phyloP scores from a whole-genome alignment of 2,329 filamentous ascomycete genomes.

The Trichoderma koningii region DNA sequence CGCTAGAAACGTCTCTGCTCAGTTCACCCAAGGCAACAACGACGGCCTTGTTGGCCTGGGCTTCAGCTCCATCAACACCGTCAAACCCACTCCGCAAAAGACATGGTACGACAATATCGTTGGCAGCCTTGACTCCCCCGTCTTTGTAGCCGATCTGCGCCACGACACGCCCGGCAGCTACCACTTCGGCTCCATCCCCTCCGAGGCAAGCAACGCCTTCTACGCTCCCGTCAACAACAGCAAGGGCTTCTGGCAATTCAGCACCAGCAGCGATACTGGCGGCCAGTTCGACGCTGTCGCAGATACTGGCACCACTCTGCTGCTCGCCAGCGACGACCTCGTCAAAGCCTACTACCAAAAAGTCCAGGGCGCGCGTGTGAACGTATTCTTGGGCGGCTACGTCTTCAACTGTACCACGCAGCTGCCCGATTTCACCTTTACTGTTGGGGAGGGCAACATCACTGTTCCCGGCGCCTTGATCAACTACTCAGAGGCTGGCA shows the following conservation, averaged over 20 bases:
- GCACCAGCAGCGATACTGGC: conserved; percentile 31
- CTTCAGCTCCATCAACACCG: conserved; percentile 48
- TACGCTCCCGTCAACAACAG: conserved; percentile 64
- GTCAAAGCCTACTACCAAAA: conserved; percentile 51
- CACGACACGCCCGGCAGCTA: conserved; percentile 58
- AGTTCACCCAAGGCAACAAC: conserved; percentile 47
- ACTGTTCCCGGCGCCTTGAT: conserved; percentile 55
- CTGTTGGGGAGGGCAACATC: conserved; percentile 59
- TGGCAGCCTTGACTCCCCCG: conserved; percentile 30
- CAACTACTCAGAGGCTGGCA: conserved; percentile 52
- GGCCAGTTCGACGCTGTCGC: conserved; percentile 48
- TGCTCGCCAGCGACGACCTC: conserved; percentile 58
- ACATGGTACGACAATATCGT: conserved; percentile 46
- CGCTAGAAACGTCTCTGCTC: conserved; percentile 44
- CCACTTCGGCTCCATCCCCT: conserved; percentile 72
- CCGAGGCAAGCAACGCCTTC: conserved; percentile 56
- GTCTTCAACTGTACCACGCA: conserved; percentile 48
- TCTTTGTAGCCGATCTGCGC: conserved; percentile 72
- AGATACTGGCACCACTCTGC: conserved; percentile 64
- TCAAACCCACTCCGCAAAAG: conserved; percentile 44
- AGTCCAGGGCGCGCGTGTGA: conserved; percentile 42
- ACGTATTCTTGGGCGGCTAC: conserved; percentile 46
- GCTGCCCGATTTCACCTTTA: conserved; percentile 54
- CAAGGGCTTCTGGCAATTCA: conserved; percentile 63
- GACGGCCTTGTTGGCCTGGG: conserved; percentile 49